Percentiles rank a stretch among this genome's conserved stretches.
Conservation (phyloP, 352 stramenopile species). For the Phytophthora pseudosyringae region DNA sequence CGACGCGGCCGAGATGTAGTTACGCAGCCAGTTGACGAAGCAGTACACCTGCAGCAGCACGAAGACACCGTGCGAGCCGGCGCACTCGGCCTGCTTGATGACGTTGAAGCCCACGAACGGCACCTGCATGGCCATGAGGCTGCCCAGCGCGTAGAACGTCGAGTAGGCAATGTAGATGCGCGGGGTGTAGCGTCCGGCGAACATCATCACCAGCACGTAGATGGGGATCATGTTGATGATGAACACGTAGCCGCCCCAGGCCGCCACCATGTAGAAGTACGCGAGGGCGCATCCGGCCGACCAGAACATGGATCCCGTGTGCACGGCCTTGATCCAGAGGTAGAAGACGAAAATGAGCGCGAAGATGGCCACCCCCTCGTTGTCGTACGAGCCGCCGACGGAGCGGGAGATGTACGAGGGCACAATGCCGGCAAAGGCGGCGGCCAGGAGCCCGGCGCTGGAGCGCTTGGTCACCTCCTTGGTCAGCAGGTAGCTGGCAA, state of each 20-base stretch:
- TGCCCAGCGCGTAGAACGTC: slow-evolving; percentile 97
- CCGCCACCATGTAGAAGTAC: slow-evolving; percentile 98
- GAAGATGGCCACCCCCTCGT: slow-evolving; percentile 98
- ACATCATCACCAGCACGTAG: slow-evolving; percentile 94
- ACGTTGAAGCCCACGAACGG: slow-evolving; percentile 98
- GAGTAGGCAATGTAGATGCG: slow-evolving; percentile 97
- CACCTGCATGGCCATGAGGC: slow-evolving; percentile 96
- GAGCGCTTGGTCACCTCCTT: slow-evolving; percentile 91
- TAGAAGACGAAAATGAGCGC: slow-evolving; percentile 98
- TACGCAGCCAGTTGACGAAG: slow-evolving; percentile 79
- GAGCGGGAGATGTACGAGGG: slow-evolving; percentile 97
- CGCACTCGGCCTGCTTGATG: slow-evolving; percentile 89
- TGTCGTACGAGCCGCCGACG: slow-evolving; percentile 98
- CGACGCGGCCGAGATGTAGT: slow-evolving; percentile 73
- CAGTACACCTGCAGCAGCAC: slow-evolving; percentile 88
- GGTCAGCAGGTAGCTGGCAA: slow-evolving; percentile 91
- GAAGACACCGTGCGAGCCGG: slow-evolving; percentile 93
- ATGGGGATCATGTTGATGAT: slow-evolving; percentile 99
- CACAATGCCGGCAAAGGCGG: slow-evolving; percentile 96
- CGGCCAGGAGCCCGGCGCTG: slow-evolving; percentile 89
- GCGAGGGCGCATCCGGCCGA: slow-evolving; percentile 83
- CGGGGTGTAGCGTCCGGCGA: slow-evolving; percentile 93
- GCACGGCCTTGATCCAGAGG: slow-evolving; percentile 95
- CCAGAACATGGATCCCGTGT: slow-evolving; percentile 91
- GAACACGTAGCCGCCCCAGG: slow-evolving; percentile 98